Base-by-base conservation (phyloP, 305 asterid species). In the Fraxinus sp. region DNA sequence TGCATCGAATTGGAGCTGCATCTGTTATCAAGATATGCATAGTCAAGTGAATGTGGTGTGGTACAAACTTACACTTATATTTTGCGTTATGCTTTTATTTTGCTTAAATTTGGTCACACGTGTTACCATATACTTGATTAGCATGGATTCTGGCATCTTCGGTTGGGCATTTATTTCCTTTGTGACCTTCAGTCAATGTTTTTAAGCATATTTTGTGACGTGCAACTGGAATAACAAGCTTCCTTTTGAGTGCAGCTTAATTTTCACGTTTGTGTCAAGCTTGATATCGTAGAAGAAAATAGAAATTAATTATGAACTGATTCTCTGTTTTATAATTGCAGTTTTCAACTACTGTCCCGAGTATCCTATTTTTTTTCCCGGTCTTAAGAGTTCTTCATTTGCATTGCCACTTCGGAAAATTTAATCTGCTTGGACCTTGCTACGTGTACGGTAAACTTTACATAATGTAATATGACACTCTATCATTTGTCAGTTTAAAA, bases 11-110 rank as follows among this genome's bases (percentile, higher is more conserved):
- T 75, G 98, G 98, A 11, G 86, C 89, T 39, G 87, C 98, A 0
- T 92, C 97, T 5, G 93, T 92, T 77, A 94, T 94, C 81, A 94
- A 91, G 91, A 94, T 94, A 76, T 94, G 98, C 86, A 0, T 91
- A 1, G 98, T 94, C 16, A 92, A 93, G 87, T 89, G 78, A 82
- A 43, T 30, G 32, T 43, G 30, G 11, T 36, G 32, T 75, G 43
- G 4, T 13, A 9, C 35, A 8, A 32, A 66, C 11, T 20, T 35
- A 26, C 55, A 22, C 78, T 68, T 75, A 28, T 46, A 72, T 85
- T 79, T 30, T 85, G 39, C 52, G 37, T 82, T 46, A 39, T 46
- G 83, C 24, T 78, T 32, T 32, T 49, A 26, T 46, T 7, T 62
- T 62, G 72, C 72, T 7, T 62, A 62, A 62, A 64, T 24, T 66